A percentile compares a stretch with the other conserved stretches of the same genome.
phyloP scores from a whole-genome alignment of 2,329 filamentous ascomycete genomes.

The Drechslera avenae region DNA sequence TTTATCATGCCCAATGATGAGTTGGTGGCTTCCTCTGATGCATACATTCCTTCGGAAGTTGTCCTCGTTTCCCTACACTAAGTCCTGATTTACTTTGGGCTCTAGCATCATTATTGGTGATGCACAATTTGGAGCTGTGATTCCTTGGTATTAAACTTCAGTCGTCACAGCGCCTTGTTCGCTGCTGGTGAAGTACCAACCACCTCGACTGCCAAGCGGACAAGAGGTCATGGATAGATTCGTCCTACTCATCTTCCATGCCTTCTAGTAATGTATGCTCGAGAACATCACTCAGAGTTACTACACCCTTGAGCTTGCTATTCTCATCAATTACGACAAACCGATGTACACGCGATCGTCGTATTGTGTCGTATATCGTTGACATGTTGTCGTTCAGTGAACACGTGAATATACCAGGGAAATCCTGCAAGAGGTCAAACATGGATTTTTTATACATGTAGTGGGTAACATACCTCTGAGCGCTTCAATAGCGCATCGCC shows the following conservation, averaged over 20 bases:
- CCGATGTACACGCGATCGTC: conserved; percentile 91
- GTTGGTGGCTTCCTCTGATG: no score
- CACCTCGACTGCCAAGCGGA: conserved; percentile 7
- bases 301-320: conserved; percentile 81
- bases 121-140: no score
- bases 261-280: conserved; percentile 89
- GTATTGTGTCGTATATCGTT: conserved; percentile 95
- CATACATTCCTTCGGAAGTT: no score
- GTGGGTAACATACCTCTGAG: conserved; percentile 63
- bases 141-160: background rate
- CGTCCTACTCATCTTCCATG: conserved; percentile 57
- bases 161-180: conserved; percentile 7
- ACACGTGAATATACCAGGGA: conserved; percentile 96
- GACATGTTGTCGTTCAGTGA: conserved; percentile 88
- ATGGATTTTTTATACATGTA: background rate
- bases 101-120: no score
- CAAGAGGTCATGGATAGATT: conserved; percentile 3
- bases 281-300: conserved; percentile 94
- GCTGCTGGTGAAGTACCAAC: conserved; percentile 1
- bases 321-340: conserved; percentile 92
- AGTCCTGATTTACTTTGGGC: no score
- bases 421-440: conserved; percentile 65
- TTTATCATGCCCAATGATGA: no score
- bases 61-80: no score
- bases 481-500: conserved; percentile 88